phyloP scores from a whole-genome alignment of 2,329 filamentous ascomycete genomes.

The Chaetomium globosum region DNA sequence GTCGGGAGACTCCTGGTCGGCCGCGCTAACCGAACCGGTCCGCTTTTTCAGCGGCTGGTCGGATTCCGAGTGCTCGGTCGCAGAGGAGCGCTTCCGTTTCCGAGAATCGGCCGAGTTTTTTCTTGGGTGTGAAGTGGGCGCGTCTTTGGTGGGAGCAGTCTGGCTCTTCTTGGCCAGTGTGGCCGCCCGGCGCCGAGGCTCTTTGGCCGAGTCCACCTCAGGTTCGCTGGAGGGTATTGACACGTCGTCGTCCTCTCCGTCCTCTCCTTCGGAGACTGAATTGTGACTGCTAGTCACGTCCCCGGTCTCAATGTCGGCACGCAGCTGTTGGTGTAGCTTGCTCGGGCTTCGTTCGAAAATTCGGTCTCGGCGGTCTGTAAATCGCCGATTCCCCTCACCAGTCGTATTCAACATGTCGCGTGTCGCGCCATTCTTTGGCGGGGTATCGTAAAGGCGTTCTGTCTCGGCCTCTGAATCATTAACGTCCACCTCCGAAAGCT shows the following conservation, averaged over 20 bases:
- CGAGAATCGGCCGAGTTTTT: conserved; percentile 46
- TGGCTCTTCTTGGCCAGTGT: conserved; percentile 33
- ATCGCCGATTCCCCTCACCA: conserved; percentile 61
- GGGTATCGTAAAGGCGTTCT: conserved; percentile 88
- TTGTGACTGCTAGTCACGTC: conserved; percentile 42
- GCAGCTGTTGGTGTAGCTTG: conserved; percentile 65
- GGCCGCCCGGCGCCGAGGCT: conserved; percentile 37
- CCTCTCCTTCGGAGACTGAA: conserved; percentile 45
- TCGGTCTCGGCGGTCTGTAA: conserved; percentile 52
- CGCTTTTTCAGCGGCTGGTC: conserved; percentile 58
- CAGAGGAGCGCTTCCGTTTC: conserved; percentile 56
- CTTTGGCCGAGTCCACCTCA: conserved; percentile 37
- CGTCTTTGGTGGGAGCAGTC: conserved; percentile 42
- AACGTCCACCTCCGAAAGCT: conserved; percentile 59
- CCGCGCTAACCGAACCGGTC: conserved; percentile 50
- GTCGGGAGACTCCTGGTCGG: conserved; percentile 44
- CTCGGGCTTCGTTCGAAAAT: conserved; percentile 70
- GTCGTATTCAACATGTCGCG: conserved; percentile 47
- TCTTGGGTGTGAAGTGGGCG: conserved; percentile 33
- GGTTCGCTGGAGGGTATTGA: conserved; percentile 46
- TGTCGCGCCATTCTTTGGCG: conserved; percentile 56
- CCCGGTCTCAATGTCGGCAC: conserved; percentile 42
- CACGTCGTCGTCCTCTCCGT: conserved; percentile 43
- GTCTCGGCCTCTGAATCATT: conserved; percentile 87
- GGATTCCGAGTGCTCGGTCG: conserved; percentile 49